A percentile compares a stretch with the other conserved stretches of the same genome.
Evolutionary conservation across 2,329 filamentous ascomycete genomes (phyloP).

Genomic region (Trichoderma sp.): DNA sequence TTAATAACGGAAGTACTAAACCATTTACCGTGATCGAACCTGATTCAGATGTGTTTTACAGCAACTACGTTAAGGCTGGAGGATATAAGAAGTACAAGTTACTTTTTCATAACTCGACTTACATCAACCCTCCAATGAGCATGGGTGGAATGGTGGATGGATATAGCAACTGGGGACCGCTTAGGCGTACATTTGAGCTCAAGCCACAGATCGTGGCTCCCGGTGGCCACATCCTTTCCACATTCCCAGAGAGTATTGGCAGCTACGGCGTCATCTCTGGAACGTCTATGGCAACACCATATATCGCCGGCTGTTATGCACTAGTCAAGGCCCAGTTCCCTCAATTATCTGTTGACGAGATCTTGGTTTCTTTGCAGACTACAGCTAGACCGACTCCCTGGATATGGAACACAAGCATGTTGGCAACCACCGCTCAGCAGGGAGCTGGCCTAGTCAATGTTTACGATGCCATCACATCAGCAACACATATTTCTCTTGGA

Average conservation of each 20-base stretch:
- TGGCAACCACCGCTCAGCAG: constrained; percentile 1
- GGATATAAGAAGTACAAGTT: background rate
- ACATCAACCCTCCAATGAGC: background rate
- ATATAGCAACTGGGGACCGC: background rate
- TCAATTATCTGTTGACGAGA: background rate
- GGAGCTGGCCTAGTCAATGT: constrained; percentile 1
- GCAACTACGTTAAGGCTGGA: background rate
- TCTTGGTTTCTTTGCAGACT: background rate
- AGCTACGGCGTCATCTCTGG: constrained; percentile 1
- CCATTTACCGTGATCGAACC: background rate
- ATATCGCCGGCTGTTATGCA: background rate
- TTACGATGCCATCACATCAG: background rate
- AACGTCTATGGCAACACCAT: constrained; percentile 5
- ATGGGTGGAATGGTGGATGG: background rate
- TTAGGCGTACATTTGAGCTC: background rate
- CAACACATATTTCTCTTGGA: background rate
- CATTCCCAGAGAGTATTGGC: background rate
- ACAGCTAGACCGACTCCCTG: background rate
- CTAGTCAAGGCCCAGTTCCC: background rate
- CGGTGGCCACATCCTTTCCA: constrained; percentile 1
- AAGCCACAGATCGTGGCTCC: constrained; percentile 1
- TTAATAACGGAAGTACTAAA: background rate
- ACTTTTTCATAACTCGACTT: background rate
- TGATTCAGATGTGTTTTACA: background rate
- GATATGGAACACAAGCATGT: background rate